Conservation (phyloP, 495 filamentous ascomycete species). For the Penicillium diatomitis region DNA sequence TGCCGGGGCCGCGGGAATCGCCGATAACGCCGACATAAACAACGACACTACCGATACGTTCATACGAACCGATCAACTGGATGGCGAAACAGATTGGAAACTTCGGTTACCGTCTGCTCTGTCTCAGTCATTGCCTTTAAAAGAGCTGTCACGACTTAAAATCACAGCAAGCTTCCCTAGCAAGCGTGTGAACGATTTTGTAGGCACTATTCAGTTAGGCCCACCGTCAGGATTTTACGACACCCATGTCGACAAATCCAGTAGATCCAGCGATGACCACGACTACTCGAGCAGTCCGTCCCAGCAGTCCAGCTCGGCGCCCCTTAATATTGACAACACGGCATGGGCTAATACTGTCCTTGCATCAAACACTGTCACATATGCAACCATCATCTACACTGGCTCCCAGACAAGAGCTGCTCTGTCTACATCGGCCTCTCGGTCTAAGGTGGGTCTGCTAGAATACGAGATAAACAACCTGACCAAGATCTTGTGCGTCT, state of each 20-base stretch:
- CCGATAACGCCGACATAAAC: slow-evolving; percentile 4
- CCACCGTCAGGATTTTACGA: slow-evolving; percentile 33
- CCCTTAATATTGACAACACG: slow-evolving; percentile 91
- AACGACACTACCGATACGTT: slow-evolving; percentile 71
- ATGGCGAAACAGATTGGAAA: slow-evolving; percentile 99
- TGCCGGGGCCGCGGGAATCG: slow-evolving; percentile 2
- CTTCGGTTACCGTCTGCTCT: slow-evolving; percentile 76
- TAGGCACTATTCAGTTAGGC: slow-evolving; percentile 66
- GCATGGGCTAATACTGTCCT: slow-evolving; percentile 98
- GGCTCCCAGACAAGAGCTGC: slow-evolving; percentile 91
- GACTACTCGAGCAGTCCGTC: slow-evolving; percentile 15
- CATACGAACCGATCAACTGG: slow-evolving; percentile 93
- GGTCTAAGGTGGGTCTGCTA: slow-evolving; percentile 85
- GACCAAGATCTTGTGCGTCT: slow-evolving; percentile 90
- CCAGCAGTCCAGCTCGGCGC: slow-evolving; percentile 43
- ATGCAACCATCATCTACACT: slow-evolving; percentile 88
- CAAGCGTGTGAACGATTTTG: slow-evolving; percentile 86
- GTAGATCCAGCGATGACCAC: slow-evolving; percentile 9
- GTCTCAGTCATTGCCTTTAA: slow-evolving; percentile 61
- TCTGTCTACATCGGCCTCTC: slow-evolving; percentile 80
- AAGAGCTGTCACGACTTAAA: slow-evolving; percentile 61
- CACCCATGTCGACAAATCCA: slow-evolving; percentile 35
- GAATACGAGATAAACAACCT: slow-evolving; percentile 96
- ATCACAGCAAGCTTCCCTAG: slow-evolving; percentile 83
- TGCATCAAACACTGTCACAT: slow-evolving; percentile 77